Evolutionary conservation across 306 rosid species (phyloP), one percentile per base, ranked within the genome.

Genomic region (Quercus ilex): DNA sequence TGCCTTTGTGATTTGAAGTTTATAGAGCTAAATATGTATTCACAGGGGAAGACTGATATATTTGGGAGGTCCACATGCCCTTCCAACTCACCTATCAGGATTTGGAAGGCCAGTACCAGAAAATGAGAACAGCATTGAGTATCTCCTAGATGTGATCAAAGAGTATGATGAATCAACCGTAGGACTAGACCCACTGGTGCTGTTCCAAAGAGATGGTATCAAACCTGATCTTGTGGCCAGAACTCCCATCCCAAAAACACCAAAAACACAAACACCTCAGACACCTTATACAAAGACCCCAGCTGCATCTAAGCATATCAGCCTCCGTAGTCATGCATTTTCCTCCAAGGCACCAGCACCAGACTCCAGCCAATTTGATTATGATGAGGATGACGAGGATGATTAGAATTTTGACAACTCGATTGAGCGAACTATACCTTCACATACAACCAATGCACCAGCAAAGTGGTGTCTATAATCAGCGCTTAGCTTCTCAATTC

Each of bases 21-120:
- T 60, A 60, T 23, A 10, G 15, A 23, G 67, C 8, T 11, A 26
- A 71, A 35, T 56, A 76, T 83, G 28, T 63, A 77, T 21, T 73
- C 73, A 79, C 83, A 92, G 98, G 89, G 97, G 97, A 74, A 90
- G 87, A 77, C 51, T 92, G 64, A 57, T 92, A 81, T 94, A 94
- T 83, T 73, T 86, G 89, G 97, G 98, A 85, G 91, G 80, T 56
- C 94, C 97, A 15, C 74, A 41, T 62, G 89, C 83, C 78, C 78
- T 94, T 14, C 70, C 87, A 23, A 77, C 85, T 38, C 87, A 92
- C 84, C 89, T 94, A 62, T 62, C 82, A 0, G 89, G 93, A 80
- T 92, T 94, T 80, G 97, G 97, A 83, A 92, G 97, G 85, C 91
- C 94, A 10, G 84, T 92, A 4, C 98, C 98, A 5, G 94, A 92